These are phyloP conservation scores for Camelina laxa DNA, from an alignment of 345 rosid species.

Conservation along the genomic window DNA sequence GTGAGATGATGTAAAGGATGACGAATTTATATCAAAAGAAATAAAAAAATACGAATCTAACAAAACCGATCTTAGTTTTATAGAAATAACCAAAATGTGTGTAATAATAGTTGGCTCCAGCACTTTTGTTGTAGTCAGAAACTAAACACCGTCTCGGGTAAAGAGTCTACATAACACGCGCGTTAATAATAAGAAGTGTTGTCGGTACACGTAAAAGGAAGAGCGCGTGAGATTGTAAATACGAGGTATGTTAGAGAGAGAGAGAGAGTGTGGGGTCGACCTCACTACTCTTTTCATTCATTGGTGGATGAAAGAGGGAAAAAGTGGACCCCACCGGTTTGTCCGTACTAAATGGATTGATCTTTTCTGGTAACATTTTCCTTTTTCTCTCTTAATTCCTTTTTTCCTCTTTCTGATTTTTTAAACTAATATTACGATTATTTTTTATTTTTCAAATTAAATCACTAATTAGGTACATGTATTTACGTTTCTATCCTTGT, in stretches of 20 bases:
- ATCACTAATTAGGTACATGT: neutral
- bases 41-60: slow-evolving; percentile 52
- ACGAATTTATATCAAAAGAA: slow-evolving; percentile 36
- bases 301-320: slow-evolving; percentile 55
- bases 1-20: slow-evolving; percentile 54
- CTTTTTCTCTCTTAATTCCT: slow-evolving; percentile 77
- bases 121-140: slow-evolving; percentile 46
- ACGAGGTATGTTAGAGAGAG: slow-evolving; percentile 42
- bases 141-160: slow-evolving; percentile 37
- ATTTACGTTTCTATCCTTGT: neutral
- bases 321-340: slow-evolving; percentile 56
- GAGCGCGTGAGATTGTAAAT: slow-evolving; percentile 47
- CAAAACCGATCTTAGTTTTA: slow-evolving; percentile 46
- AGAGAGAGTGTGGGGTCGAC: slow-evolving; percentile 27
- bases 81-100: slow-evolving; percentile 14
- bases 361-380: slow-evolving; percentile 84
- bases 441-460: neutral
- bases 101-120: slow-evolving; percentile 52
- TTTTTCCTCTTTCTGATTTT: slow-evolving; percentile 63
- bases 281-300: neutral
- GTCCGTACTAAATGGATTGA: slow-evolving; percentile 89
- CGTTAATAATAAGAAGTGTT: too few relatives aligned
- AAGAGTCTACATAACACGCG: too few relatives aligned
- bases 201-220: slow-evolving; percentile 13
- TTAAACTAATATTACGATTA: too few relatives aligned